phyloP scores from a whole-genome alignment of 176 grass and related monocot genomes.

The Avena eriantha region DNA sequence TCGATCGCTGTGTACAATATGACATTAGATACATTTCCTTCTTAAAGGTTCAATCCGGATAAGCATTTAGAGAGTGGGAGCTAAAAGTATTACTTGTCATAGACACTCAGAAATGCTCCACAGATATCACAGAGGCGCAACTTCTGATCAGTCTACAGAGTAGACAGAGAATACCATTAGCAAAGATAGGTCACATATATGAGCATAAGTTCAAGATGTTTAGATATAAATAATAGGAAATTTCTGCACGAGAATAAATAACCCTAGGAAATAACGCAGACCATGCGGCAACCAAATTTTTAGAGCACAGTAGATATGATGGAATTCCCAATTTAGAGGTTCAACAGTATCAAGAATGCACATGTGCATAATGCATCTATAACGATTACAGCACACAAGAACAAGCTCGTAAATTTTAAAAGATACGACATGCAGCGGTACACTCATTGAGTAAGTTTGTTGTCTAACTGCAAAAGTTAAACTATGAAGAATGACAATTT shows the following conservation, averaged over 20 bases:
- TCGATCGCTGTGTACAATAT: constrained; percentile 70
- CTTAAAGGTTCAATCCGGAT: background rate
- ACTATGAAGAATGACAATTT: background rate
- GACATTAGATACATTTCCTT: constrained; percentile 16
- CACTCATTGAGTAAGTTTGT: background rate
- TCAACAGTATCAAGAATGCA: constrained; percentile 28
- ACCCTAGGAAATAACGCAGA: background rate
- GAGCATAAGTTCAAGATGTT: constrained; percentile 12
- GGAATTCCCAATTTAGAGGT: background rate
- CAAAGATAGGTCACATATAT: background rate
- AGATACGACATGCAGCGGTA: background rate
- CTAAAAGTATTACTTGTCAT: constrained; percentile 64
- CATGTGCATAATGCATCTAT: background rate
- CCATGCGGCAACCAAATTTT: background rate
- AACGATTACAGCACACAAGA: background rate
- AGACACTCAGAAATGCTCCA: constrained; percentile 97
- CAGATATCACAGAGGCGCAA: constrained; percentile 97
- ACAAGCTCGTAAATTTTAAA: constrained; percentile 8
- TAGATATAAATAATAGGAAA: background rate
- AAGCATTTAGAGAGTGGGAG: background rate
- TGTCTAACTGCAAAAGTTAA: constrained; percentile 14
- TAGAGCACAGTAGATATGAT: constrained; percentile 1
- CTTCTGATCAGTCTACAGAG: constrained; percentile 96
- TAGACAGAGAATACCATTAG: constrained; percentile 24
- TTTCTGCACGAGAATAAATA: background rate